Conservation (phyloP, 2,329 filamentous ascomycete species). For the Remersonia thermophila region DNA sequence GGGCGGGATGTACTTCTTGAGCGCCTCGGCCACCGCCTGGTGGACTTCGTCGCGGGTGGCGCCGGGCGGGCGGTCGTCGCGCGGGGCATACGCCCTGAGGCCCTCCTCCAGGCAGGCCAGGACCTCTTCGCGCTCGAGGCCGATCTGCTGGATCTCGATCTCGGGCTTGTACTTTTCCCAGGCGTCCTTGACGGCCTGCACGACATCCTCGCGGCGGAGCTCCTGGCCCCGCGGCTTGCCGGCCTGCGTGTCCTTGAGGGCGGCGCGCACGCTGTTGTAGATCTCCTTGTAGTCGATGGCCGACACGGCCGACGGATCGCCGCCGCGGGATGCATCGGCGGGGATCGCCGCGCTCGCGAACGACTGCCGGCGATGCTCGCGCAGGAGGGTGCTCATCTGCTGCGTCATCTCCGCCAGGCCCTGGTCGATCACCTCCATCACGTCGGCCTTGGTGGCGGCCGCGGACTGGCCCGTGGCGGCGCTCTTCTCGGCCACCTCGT, state of each 20-base stretch:
- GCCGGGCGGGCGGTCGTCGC: slow-evolving; percentile 39
- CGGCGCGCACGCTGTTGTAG: slow-evolving; percentile 71
- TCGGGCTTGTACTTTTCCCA: slow-evolving; percentile 94
- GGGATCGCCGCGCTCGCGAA: slow-evolving; percentile 35
- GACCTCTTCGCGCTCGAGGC: slow-evolving; percentile 81
- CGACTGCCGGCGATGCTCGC: slow-evolving; percentile 60
- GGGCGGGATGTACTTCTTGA: slow-evolving; percentile 70
- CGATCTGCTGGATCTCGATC: slow-evolving; percentile 80
- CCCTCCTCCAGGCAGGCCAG: slow-evolving; percentile 78
- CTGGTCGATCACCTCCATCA: slow-evolving; percentile 66
- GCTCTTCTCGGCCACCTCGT: slow-evolving; percentile 44
- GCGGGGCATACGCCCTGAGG: slow-evolving; percentile 58
- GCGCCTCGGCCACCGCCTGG: slow-evolving; percentile 69
- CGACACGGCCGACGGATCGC: slow-evolving; percentile 43
- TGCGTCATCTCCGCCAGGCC: slow-evolving; percentile 71
- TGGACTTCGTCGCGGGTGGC: slow-evolving; percentile 77
- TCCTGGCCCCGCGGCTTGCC: slow-evolving; percentile 33
- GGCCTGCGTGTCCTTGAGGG: slow-evolving; percentile 50
- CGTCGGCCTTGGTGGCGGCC: slow-evolving; percentile 51
- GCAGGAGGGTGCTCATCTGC: slow-evolving; percentile 69
- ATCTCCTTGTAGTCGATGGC: slow-evolving; percentile 69
- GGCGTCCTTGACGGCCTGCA: slow-evolving; percentile 76
- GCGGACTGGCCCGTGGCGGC: slow-evolving; percentile 25
- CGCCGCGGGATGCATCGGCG: too few species aligned
- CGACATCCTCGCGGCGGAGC: slow-evolving; percentile 70